phyloP scores from a whole-genome alignment of 345 rosid species.

The Geranium brycei region DNA sequence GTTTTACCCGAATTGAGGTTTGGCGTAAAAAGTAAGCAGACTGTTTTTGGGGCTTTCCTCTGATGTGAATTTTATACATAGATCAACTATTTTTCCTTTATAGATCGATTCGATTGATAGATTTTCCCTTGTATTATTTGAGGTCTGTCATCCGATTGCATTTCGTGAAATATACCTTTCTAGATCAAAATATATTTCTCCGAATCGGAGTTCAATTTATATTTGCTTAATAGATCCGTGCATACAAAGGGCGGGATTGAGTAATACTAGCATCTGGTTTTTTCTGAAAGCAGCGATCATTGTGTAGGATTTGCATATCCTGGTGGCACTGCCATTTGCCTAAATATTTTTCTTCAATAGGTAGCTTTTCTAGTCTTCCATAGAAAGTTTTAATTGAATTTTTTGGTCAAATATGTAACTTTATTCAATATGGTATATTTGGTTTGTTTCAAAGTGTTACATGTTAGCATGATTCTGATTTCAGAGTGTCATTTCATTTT shows the following conservation, averaged over 20 bases:
- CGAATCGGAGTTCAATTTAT: not conserved
- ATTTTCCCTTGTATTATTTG: not conserved
- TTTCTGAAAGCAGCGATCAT: not conserved
- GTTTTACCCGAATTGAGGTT: not conserved
- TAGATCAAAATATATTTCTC: not conserved
- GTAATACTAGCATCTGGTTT: not conserved
- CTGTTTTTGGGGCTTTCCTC: not conserved
- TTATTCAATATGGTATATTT: not conserved
- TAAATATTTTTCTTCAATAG: no score
- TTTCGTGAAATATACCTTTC: no score
- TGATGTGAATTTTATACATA: no score
- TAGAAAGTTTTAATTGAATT: no score
- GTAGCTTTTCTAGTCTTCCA: not conserved
- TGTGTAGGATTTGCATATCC: not conserved
- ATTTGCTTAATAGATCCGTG: not conserved
- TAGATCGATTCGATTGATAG: not conserved
- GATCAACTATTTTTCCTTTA: not conserved
- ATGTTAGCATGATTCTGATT: not conserved
- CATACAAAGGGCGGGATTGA: not conserved
- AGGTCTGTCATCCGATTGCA: not conserved
- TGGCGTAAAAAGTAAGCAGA: no score
- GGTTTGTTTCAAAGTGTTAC: not conserved
- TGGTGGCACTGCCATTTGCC: no score
- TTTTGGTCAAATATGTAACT: no score
- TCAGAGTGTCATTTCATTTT: no score